These are phyloP conservation scores for Colletotrichum destructivum DNA, from an alignment of 2,329 filamentous ascomycete species.

Conservation along the genomic window DNA sequence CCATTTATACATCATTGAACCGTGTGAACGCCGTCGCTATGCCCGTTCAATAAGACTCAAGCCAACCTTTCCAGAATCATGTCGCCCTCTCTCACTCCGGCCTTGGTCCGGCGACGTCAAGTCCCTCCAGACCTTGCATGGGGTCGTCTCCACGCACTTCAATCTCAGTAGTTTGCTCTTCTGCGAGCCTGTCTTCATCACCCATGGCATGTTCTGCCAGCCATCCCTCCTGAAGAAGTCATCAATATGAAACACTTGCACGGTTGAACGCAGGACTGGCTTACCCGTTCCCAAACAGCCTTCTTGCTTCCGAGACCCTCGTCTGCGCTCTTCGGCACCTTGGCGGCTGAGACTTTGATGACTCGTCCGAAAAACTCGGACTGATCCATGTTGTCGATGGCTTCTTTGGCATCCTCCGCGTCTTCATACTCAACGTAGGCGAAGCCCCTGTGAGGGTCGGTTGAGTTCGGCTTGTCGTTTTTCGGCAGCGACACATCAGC, in stretches of 20 bases:
- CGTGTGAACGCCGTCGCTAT: conserved; percentile 63
- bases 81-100: conserved; percentile 74
- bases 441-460: conserved; percentile 89
- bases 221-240: conserved; percentile 83
- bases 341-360: conserved; percentile 93
- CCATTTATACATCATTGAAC: conserved; percentile 41
- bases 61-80: conserved; percentile 41
- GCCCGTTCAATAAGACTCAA: conserved; percentile 48
- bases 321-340: conserved; percentile 88
- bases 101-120: conserved; percentile 95
- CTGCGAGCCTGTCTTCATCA: conserved; percentile 80
- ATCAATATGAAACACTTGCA: neutral
- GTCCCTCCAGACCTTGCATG: conserved; percentile 94
- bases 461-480: conserved; percentile 84
- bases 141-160: conserved; percentile 80
- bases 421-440: conserved; percentile 97
- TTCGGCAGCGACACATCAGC: conserved; percentile 92
- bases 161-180: conserved; percentile 66
- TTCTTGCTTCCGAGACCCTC: conserved; percentile 94
- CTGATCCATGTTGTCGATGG: conserved; percentile 99
- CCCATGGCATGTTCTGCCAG: conserved; percentile 88
- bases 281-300: conserved; percentile 96
- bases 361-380: conserved; percentile 93
- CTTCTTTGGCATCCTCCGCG: conserved; percentile 88
- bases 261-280: conserved; percentile 46